A percentile compares a stretch with the other conserved stretches of the same genome.
These are phyloP conservation scores for Elsinoe arachidis DNA, from an alignment of 2,329 filamentous ascomycete genomes.

Conservation along the genomic window DNA sequence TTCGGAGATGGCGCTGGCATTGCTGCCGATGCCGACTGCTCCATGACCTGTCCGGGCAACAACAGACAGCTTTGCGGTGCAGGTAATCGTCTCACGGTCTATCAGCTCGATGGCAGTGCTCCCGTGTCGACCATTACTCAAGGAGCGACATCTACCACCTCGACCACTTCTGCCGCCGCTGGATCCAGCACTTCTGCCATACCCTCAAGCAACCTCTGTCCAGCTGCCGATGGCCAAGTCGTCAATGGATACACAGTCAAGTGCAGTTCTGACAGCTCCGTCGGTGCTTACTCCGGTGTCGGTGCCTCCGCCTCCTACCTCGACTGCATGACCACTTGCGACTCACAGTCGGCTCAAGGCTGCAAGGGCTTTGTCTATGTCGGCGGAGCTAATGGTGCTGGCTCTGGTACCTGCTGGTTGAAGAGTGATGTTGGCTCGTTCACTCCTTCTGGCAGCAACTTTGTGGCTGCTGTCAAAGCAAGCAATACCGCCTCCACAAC, in stretches of 20 bases:
- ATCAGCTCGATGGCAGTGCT: slow-evolving; percentile 16
- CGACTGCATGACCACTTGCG: slow-evolving; percentile 17
- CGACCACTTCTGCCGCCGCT: slow-evolving; percentile 3
- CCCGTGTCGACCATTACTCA: slow-evolving; percentile 15
- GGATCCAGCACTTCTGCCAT: slow-evolving; percentile 14
- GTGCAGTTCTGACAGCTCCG: slow-evolving; percentile 16
- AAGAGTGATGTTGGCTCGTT: slow-evolving; percentile 16
- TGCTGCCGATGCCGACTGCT: slow-evolving; percentile 20
- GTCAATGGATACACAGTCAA: slow-evolving; percentile 14
- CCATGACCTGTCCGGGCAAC: slow-evolving; percentile 24
- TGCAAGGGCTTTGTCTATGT: slow-evolving; percentile 18
- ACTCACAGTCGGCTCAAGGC: slow-evolving; percentile 12
- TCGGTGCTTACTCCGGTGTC: slow-evolving; percentile 15
- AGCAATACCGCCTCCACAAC: neutral
- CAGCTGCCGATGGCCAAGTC: slow-evolving; percentile 13
- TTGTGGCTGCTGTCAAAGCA: slow-evolving; percentile 14
- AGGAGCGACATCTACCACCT: slow-evolving; percentile 10
- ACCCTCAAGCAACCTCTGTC: slow-evolving; percentile 17
- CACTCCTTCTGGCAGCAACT: slow-evolving; percentile 11
- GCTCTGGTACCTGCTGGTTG: slow-evolving; percentile 21
- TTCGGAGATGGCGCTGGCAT: slow-evolving; percentile 17
- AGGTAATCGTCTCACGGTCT: slow-evolving; percentile 23
- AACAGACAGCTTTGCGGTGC: slow-evolving; percentile 24
- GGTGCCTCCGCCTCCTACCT: slow-evolving; percentile 15
- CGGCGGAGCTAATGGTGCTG: slow-evolving; percentile 17